Base-by-base conservation (phyloP, 169 alveolate genomes). In the Cystoisospora suis region DNA sequence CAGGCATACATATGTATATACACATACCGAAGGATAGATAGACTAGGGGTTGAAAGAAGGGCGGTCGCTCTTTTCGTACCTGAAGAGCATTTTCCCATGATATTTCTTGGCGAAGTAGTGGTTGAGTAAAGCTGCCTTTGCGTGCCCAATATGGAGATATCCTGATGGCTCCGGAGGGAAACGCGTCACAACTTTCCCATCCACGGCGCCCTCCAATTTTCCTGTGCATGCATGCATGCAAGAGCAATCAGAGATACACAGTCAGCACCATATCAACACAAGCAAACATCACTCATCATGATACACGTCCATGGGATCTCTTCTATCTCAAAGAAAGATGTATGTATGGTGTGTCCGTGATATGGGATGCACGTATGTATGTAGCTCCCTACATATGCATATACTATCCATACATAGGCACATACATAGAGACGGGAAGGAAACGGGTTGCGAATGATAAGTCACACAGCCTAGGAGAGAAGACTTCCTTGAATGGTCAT, bases 131-230 rank as follows among this genome's bases (percentile, higher is more conserved):
- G 99, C 99, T 3, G 99, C 99, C 94, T 99, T 98, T 4, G 99
- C 98, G 88, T 99, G 99, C 15, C 99, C 99, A 83, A 99, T 98
- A 89, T 99, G 99, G 81, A 99, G 96, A 93, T 97, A 99, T 40
- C 99, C 99, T 46, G 99, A 97, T 38, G 99, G 99, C 93, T 99
- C 99, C 32, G 99, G 99, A 9, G 99, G 99, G 94, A 99, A 99
- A 83, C 99, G 96, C n/a, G 99, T 98, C 47, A 98, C 98, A 23
- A 99, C 99, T 91, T 97, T 94, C 61, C 99, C 99, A 94, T 95
- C 93, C 91, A 94, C 97, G 34, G 99, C 99, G 46, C 96, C 96
- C 61, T 96, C 96, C 45, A 98, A 95, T 79, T 96, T 96, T 0
- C 93, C 93, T 87, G 34, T 9, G 20, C 27, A 65, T 15, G 4